Base-by-base conservation (phyloP, 257 asterid genomes). In the Anisodus tanguticus region DNA sequence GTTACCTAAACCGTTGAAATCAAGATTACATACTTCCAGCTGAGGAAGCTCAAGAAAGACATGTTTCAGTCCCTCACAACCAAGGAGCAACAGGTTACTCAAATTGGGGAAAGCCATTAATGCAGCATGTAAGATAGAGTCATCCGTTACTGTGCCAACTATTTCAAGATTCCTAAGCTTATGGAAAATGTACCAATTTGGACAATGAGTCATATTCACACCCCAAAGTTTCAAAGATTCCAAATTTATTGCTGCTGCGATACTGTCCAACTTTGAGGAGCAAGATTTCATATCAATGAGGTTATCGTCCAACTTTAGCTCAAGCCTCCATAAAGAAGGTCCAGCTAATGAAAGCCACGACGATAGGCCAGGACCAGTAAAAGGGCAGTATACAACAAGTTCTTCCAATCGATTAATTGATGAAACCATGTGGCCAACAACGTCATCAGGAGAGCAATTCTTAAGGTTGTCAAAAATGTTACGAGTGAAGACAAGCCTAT, bases 171-270 rank as follows among this genome's bases (percentile, higher is more conserved):
- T 94, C 76, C 85, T 90, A 13, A 95, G 98, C 87, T 90, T 90
- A 45, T 85, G 86, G 78, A 97, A 95, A 79, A 87, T 87, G 55
- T 92, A 93, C 99, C 99, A 97, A 22, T 91, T 93, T 0, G 98
- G 99, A 59, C 97, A 81, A 84, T 86, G 55, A 3, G 92, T 79
- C 97, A 97, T 94, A 16, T 93, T 71, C 84, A 95, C 98, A 8
- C 98, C 98, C 99, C 99, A 97, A 45, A 97, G 98, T 86, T 84
- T 93, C 67, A 97, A 88, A 58, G 97, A 93, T 86, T 95, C 98
- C 93, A 97, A 84, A 91, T 95, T 93, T 31, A 63, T 53, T 2
- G 99, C 97, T 16, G 89, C 91, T 58, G 91, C 80, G 31, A 95
- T 89, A 89, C 92, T 88, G 72, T 97, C 98, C 92, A 97, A 54